phyloP scores from a whole-genome alignment of 805 yeast species.

The Candida schatavii region DNA sequence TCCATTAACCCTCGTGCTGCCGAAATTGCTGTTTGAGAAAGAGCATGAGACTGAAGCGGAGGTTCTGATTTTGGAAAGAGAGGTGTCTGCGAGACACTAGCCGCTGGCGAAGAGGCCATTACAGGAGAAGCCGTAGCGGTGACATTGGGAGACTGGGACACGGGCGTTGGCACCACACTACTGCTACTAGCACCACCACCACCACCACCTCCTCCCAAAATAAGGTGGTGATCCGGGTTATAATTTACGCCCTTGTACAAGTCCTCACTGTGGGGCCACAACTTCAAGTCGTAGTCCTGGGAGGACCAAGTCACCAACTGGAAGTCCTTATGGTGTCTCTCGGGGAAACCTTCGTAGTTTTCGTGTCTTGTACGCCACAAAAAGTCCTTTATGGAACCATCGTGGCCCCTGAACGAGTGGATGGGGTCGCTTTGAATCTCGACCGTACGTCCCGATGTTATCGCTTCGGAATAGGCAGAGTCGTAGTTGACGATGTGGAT shows the following conservation, averaged over 20 bases:
- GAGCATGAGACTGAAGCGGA: too few species aligned
- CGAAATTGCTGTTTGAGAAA: too few species aligned
- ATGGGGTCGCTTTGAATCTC: slow-evolving; percentile 39
- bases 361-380: slow-evolving; percentile 67
- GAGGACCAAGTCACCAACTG: slow-evolving; percentile 94
- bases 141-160: not conserved
- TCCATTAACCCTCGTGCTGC: too few species aligned
- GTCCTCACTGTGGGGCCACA: slow-evolving; percentile 67
- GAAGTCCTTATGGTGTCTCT: slow-evolving; percentile 57
- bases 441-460: slow-evolving; percentile 21
- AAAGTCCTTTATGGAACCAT: slow-evolving; percentile 82
- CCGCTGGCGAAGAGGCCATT: not conserved
- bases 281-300: slow-evolving; percentile 70
- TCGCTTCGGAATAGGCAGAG: slow-evolving; percentile 26
- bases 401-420: slow-evolving; percentile 73
- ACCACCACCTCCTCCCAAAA: slow-evolving; percentile 14
- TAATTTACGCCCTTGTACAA: slow-evolving; percentile 35
- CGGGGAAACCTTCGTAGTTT: slow-evolving; percentile 42
- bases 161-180: slow-evolving; percentile 14
- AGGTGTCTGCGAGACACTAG: not conserved
- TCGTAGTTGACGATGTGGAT: slow-evolving; percentile 54
- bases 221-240: slow-evolving; percentile 30
- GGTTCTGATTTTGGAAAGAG: too few species aligned
- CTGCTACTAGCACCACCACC: too few species aligned
- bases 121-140: not conserved